Conservation (phyloP, 164 flowering plant species). For the Malania oleifera region DNA sequence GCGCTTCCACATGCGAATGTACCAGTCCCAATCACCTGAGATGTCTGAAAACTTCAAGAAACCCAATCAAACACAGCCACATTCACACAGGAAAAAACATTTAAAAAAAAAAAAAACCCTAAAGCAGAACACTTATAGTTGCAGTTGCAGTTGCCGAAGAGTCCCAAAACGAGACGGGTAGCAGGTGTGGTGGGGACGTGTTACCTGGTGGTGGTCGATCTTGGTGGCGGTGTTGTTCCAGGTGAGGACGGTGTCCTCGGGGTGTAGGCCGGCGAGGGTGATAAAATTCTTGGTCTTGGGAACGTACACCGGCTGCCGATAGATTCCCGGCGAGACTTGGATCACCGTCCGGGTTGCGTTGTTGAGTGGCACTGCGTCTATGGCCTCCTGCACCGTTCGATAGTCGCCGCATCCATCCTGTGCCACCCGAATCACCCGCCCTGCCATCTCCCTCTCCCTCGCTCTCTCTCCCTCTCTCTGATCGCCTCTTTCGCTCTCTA, state of each 20-base stretch:
- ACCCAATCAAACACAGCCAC: background rate
- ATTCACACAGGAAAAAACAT: background rate
- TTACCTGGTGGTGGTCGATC: slow-evolving; percentile 87
- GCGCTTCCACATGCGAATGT: slow-evolving; percentile 86
- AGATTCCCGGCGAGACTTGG: slow-evolving; percentile 69
- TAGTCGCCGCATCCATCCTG: slow-evolving; percentile 68
- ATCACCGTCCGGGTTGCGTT: slow-evolving; percentile 66
- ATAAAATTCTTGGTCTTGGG: slow-evolving; percentile 91
- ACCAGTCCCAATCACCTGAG: slow-evolving; percentile 84
- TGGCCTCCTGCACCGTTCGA: slow-evolving; percentile 77
- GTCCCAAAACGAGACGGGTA: no score
- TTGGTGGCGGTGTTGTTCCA: slow-evolving; percentile 89
- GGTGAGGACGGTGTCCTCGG: slow-evolving; percentile 65
- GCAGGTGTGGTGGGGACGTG: no score
- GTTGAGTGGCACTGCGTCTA: slow-evolving; percentile 68
- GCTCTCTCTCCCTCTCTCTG: background rate
- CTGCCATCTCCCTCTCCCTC: slow-evolving; percentile 25
- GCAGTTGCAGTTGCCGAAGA: no score
- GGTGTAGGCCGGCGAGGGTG: slow-evolving; percentile 63
- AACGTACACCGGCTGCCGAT: slow-evolving; percentile 77
- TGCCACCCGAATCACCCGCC: slow-evolving; percentile 49
- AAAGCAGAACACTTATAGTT: no score
- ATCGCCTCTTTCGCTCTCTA: no score
- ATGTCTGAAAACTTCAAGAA: slow-evolving; percentile 27
- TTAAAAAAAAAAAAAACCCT: slow-evolving; percentile 5